Base-by-base conservation (phyloP, 1,284 basidiomycete genomes). In the Rhodotorula mucilaginosa region DNA sequence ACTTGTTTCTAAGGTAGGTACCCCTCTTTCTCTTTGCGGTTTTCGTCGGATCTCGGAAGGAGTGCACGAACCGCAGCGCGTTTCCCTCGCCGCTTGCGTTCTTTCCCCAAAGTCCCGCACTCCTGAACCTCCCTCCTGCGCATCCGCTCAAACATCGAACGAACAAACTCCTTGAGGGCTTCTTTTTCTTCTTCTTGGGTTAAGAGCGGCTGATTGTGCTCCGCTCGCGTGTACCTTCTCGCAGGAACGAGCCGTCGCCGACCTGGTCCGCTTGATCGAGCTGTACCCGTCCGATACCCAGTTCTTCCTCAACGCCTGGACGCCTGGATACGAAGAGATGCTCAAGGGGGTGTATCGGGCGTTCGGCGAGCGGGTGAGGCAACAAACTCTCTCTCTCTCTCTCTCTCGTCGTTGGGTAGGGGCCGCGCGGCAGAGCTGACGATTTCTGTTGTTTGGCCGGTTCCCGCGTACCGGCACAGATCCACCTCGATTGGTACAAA, bases 221-320 rank as follows among this genome's bases (percentile, higher is more conserved):
- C n/a, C n/a, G n/a, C n/a, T n/a, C n/a, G n/a, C n/a, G n/a, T n/a
- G n/a, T n/a, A n/a, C n/a, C n/a, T n/a, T n/a, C n/a, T n/a, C n/a
- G 26, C 72, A 93, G 91, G 84, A 85, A 49, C 83, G 86, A 46
- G 91, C 91, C 0, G 86, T 88, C 0, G 77, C 82, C 44, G 90
- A 88, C 7, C 82, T 95, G 5, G 80, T 93, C 29, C 81, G 86
- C 15, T 83, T 93, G 1, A 89, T 96, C 81, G 82, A 83, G 8
- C 78, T 87, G 15, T 91, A 88, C 74, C 90, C 92, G 0, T 71
- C 82, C 0, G 83, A 84, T 8, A 89, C 88, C 0, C 84, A 87
- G 61, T 96, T 97, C 82, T 97, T 92, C 82, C 85, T 97, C 73
- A 93, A 97, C 76, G 81, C 86, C 0, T 97, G 95, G 94, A 97